Evolutionary conservation across 176 grass and related monocot genomes (phyloP), one percentile per base, ranked within the genome.

Genomic region (Bolboschoenus planiculmis): DNA sequence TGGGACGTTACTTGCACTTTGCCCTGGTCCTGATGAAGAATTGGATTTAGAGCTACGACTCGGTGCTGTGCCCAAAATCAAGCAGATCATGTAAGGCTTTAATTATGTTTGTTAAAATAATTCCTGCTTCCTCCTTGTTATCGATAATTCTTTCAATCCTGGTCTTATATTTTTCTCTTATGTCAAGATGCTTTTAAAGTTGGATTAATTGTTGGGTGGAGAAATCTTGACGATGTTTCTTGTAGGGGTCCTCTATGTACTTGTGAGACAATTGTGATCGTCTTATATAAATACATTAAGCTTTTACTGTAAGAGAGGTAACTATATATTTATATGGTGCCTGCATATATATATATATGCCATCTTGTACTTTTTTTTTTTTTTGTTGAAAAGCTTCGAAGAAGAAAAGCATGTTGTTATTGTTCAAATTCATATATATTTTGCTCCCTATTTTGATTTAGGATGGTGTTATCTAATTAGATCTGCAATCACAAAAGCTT

Each of bases 21-120:
- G 82, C 73, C 79, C 73, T 44, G 77, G 82, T 44, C 70, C 87
- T 36, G 34, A 67, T 43, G 89, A 97, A 78, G 91, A 93, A 85
- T 44, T 93, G 85, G 94, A 97, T 93, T 91, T 97, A 58, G 94
- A 97, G 78, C 94, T 97, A 73, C 87, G 89, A 83, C 91, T 97
- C 20, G 87, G 93, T 60, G 78, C 82, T 80, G 31, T 84, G 9
- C 87, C 85, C 78, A 87, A 88, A 86, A 7, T 81, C 21, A 88
- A 91, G 34, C 89, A 91, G 62, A 82, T 84, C 13, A 16, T 63
- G 80, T 82, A 63, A 82, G 56, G 42, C 27, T 65, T 44, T 46
- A 53, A 34, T 16, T 37, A 30, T 82, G 56, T 31, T 82, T 82
- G 56, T 43, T 82, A 64, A 62, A 82, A 29, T 82, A 82, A 82